These are phyloP conservation scores for Paramecium bursaria DNA, from an alignment of 73 alveolate species.

Conservation along the genomic window DNA sequence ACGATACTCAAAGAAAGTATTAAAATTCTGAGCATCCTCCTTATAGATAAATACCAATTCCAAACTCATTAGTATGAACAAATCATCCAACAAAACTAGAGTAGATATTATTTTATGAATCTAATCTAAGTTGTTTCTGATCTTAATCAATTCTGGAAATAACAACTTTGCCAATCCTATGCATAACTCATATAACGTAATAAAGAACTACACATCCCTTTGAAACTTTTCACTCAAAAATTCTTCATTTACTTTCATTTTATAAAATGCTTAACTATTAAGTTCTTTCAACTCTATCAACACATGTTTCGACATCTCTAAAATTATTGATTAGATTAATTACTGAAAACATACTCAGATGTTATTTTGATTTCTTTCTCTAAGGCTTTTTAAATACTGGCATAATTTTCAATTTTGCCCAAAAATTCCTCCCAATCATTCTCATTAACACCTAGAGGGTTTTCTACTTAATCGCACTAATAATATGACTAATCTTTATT, in stretches of 20 bases:
- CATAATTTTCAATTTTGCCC: neutral
- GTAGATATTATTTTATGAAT: constrained; percentile 41
- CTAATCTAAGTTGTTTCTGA: constrained; percentile 36
- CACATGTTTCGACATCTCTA: neutral
- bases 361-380: constrained; percentile 38
- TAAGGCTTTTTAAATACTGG: constrained; percentile 14
- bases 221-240: constrained; percentile 27
- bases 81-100: constrained; percentile 35
- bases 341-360: constrained; percentile 29
- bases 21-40: constrained; percentile 25
- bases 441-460: constrained; percentile 38
- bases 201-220: constrained; percentile 2
- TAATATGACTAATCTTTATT: constrained; percentile 24
- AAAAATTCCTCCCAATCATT: constrained; percentile 46
- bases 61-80: constrained; percentile 16
- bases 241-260: constrained; percentile 37
- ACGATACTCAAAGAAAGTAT: constrained; percentile 11
- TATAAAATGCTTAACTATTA: constrained; percentile 33
- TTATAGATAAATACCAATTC: constrained; percentile 30
- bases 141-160: constrained; percentile 47
- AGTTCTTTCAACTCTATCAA: neutral
- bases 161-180: constrained; percentile 32
- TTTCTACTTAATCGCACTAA: neutral
- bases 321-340: too few species aligned
- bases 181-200: constrained; percentile 22